phyloP scores from a whole-genome alignment of 2,329 filamentous ascomycete genomes.

The Cercospora sp. region DNA sequence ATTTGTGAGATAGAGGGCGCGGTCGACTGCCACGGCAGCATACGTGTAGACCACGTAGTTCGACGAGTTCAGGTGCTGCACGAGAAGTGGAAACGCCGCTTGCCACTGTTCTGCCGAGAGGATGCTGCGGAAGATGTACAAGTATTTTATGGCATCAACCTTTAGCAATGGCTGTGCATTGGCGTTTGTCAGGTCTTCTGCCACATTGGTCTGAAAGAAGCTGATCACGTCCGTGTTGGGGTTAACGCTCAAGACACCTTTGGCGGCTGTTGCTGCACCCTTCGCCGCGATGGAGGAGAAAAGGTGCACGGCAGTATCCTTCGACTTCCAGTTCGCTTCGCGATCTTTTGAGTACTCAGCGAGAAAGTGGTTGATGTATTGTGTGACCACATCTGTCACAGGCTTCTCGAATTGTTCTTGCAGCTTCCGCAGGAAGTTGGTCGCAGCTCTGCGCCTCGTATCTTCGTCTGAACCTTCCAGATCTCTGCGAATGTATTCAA shows the following conservation, averaged over 20 bases:
- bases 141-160: slow-evolving; percentile 96
- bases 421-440: slow-evolving; percentile 87
- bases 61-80: slow-evolving; percentile 83
- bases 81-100: slow-evolving; percentile 81
- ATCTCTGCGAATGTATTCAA: slow-evolving; percentile 94
- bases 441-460: slow-evolving; percentile 86
- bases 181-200: slow-evolving; percentile 76
- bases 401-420: slow-evolving; percentile 83
- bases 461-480: slow-evolving; percentile 95
- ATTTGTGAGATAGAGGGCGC: slow-evolving; percentile 81
- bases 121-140: slow-evolving; percentile 95
- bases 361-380: slow-evolving; percentile 85
- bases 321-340: slow-evolving; percentile 83
- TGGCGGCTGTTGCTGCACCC: slow-evolving; percentile 79
- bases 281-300: slow-evolving; percentile 94
- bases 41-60: slow-evolving; percentile 99
- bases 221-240: slow-evolving; percentile 74
- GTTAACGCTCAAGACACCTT: slow-evolving; percentile 90
- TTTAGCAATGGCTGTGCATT: slow-evolving; percentile 81
- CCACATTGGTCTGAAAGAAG: slow-evolving; percentile 92
- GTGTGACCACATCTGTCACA: slow-evolving; percentile 83
- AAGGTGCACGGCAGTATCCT: slow-evolving; percentile 96
- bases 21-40: slow-evolving; percentile 92
- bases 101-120: slow-evolving; percentile 91
- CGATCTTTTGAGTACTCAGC: slow-evolving; percentile 68